A percentile compares a stretch with the other conserved stretches of the same genome.
Conservation (phyloP, 108 stramenopile species). For the Nitzschia sp. region DNA sequence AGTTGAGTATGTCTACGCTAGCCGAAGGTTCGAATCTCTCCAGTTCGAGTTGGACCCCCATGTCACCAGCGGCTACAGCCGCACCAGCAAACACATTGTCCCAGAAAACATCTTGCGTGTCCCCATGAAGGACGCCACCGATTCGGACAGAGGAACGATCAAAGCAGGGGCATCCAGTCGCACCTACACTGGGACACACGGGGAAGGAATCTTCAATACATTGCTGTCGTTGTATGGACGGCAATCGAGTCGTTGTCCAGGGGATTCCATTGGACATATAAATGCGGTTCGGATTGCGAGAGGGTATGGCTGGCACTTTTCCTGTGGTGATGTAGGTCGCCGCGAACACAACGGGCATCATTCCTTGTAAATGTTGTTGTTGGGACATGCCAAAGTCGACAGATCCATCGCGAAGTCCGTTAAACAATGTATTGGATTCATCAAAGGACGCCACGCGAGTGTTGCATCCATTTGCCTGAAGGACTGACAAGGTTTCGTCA, state of each 20-base stretch:
- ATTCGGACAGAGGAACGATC: background rate
- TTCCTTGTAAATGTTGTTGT: constrained; percentile 34
- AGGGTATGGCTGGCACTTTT: background rate
- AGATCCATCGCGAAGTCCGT: constrained; percentile 12
- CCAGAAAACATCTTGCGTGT: constrained; percentile 33
- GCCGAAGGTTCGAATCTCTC: constrained; percentile 4
- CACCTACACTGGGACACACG: background rate
- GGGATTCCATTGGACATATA: background rate
- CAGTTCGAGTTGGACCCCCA: constrained; percentile 20
- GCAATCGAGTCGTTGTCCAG: background rate
- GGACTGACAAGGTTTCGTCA: background rate
- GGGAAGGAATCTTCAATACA: background rate
- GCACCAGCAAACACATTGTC: constrained; percentile 30
- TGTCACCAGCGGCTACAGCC: constrained; percentile 23
- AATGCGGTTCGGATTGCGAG: background rate
- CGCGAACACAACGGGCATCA: constrained; percentile 21
- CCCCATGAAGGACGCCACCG: constrained; percentile 28
- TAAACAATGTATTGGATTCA: background rate
- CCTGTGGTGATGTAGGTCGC: constrained; percentile 34
- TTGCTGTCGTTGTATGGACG: background rate
- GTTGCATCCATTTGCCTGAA: background rate
- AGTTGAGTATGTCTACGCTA: background rate
- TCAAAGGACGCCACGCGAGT: background rate
- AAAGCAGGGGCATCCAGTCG: background rate
- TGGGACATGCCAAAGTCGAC: constrained; percentile 24